Percentiles rank a stretch among this genome's conserved stretches.
phyloP scores from a whole-genome alignment of 176 grass and related monocot genomes.

The Eleusine coracana region DNA sequence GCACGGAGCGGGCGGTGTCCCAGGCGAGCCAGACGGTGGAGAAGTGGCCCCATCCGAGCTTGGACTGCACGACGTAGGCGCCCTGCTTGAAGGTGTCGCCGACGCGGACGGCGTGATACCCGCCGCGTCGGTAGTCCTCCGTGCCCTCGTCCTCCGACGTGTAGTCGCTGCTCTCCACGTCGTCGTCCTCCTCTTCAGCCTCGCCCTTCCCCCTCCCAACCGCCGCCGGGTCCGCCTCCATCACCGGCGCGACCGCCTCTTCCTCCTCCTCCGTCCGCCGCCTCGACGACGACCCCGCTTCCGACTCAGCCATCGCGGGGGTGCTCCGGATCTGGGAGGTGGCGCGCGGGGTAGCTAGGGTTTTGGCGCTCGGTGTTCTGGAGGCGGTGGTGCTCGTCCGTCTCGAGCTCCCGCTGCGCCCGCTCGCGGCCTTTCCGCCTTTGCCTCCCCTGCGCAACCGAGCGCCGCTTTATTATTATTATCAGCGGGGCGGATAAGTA shows the following conservation, averaged over 20 bases:
- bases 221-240: constrained; percentile 12
- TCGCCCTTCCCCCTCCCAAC: constrained; percentile 14
- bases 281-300: constrained; percentile 30
- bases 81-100: constrained; percentile 95
- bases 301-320: constrained; percentile 38
- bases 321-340: constrained; percentile 41
- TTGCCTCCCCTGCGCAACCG: constrained; percentile 9
- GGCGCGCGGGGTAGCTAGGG: constrained; percentile 49
- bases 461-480: constrained; percentile 32
- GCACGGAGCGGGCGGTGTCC: constrained; percentile 82
- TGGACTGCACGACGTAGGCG: constrained; percentile 87
- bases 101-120: constrained; percentile 86
- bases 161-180: constrained; percentile 76
- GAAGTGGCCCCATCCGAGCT: constrained; percentile 99
- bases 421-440: not conserved
- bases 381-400: constrained; percentile 31
- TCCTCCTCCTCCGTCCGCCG: constrained; percentile 38
- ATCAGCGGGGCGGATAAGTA: not conserved
- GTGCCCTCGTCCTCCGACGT: constrained; percentile 97
- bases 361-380: constrained; percentile 45
- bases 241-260: constrained; percentile 14
- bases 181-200: constrained; percentile 50
- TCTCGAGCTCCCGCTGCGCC: constrained; percentile 36
- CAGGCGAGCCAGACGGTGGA: constrained; percentile 99
- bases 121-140: constrained; percentile 95